Evolutionary conservation across 108 stramenopile species (phyloP), one percentile per base, ranked within the genome.

Genomic region (Phaeodactylum tricornutum): DNA sequence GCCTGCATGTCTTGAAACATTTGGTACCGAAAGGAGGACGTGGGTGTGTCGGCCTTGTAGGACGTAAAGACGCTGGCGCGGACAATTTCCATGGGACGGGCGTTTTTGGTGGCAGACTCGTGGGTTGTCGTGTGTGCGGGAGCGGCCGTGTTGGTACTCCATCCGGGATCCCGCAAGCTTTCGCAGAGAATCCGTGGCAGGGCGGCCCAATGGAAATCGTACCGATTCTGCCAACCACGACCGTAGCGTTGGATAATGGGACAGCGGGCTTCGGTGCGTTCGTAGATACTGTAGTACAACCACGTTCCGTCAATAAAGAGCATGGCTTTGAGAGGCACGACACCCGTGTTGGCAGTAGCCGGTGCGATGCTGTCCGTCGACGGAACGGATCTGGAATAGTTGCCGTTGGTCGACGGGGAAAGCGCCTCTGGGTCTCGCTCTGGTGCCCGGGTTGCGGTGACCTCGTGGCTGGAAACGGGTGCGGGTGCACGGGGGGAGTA

Each of bases 261-360:
- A 68, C 66, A 56, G 20, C 57, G 24, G 20, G 61, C 38, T 21
- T 55, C 57, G 29, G 62, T 49, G 34, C 80, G 62, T 27, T 54
- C 57, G 53, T 77, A 59, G 2, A 88, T 33, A 24, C 72, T 69
- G 55, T 93, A 93, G 51, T 93, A 93, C 4, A 93, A 59, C 86
- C 86, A 88, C n/a, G 92, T 93, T 15, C 87, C 87, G 55, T 93
- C 92, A 38, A 93, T 74, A 52, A 93, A 89, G 11, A 93, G 47
- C 81, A 84, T 93, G 31, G 74, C 78, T 55, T 75, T 78, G 20
- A 86, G 65, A 20, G 90, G 90, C 24, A 74, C 56, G n/a, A 84
- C 47, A 25, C 69, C 37, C 3, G 28, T n/a, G n/a, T n/a, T n/a
- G n/a, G n/a, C n/a, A n/a, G n/a, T n/a, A n/a, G n/a, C n/a, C n/a